Base-by-base conservation (phyloP, 192 early-diverging fungal genomes). In the Rhizophlyctis rosea region DNA sequence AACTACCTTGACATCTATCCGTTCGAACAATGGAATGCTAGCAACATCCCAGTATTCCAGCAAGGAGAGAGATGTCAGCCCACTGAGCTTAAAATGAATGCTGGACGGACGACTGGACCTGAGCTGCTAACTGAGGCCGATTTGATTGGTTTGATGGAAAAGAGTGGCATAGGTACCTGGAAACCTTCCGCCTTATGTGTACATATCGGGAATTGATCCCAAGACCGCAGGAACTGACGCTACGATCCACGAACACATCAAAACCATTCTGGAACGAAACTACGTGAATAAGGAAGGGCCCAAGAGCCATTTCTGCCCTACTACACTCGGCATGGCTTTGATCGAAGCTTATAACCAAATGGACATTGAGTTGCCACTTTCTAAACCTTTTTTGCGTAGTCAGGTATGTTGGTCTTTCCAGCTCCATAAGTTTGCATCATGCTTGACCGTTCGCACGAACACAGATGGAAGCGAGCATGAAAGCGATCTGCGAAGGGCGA, bases 191-290 rank as follows among this genome's bases (percentile, higher is more conserved):
- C n/a, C n/a, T n/a, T n/a, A n/a, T n/a, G n/a, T n/a, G n/a, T n/a
- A n/a, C n/a, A n/a, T n/a, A n/a, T n/a, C n/a, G n/a, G n/a, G n/a
- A n/a, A n/a, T n/a, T n/a, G n/a, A n/a, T n/a, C n/a, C n/a, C n/a
- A n/a, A n/a, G n/a, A n/a, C n/a, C n/a, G n/a, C n/a, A n/a, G 88
- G 94, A 14, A 99, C 96, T 4, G 96, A 99, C 70, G 95, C 96
- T 0, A 99, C 95, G 0, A 96, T 98, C 31, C 88, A 88, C 5
- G 90, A 95, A 33, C 95, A 98, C 57, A 99, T 99, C 66, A 91
- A 93, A 65, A 98, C 86, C 51, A 90, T 99, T 33, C 82, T 87
- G 11, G 87, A 90, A 1, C 85, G 96, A 13, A 83, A 95, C 35
- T 99, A 99, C 69, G 86, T 82, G 2, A 79, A 85, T 49, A 89